Percentiles rank a stretch among this genome's conserved stretches.
These are phyloP conservation scores for Lavandula angustifolia DNA, from an alignment of 257 asterid genomes.

Conservation along the genomic window DNA sequence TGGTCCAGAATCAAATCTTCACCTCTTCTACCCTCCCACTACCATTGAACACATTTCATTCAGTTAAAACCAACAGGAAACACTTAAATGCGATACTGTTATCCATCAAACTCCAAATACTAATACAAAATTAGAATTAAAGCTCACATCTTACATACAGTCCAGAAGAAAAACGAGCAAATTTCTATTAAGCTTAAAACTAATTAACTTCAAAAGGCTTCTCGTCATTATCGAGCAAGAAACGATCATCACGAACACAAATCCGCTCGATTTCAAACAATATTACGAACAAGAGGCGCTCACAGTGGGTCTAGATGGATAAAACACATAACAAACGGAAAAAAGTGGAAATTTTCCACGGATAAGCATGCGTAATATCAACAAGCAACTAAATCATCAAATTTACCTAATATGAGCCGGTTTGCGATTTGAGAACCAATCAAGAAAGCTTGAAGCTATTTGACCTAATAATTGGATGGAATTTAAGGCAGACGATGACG, in stretches of 20 bases:
- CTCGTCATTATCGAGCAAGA: constrained; percentile 21
- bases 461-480: constrained; percentile 28
- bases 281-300: constrained; percentile 15
- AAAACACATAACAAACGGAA: background rate
- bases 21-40: constrained; percentile 31
- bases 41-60: constrained; percentile 29
- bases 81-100: background rate
- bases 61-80: constrained; percentile 31
- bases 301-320: background rate
- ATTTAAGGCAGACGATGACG: constrained; percentile 28
- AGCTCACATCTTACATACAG: background rate
- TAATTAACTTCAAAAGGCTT: background rate
- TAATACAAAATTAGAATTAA: background rate
- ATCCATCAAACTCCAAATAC: constrained; percentile 20
- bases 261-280: constrained; percentile 1
- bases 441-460: constrained; percentile 11
- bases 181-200: no score
- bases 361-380: background rate
- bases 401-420: constrained; percentile 28
- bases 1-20: constrained; percentile 36
- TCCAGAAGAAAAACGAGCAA: no score
- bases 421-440: constrained; percentile 40
- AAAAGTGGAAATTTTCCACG: no score
- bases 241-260: constrained; percentile 24
- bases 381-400: constrained; percentile 18